Evolutionary conservation across 306 rosid species (phyloP), one percentile per base, ranked within the genome.

Genomic region (Quercus gilva): DNA sequence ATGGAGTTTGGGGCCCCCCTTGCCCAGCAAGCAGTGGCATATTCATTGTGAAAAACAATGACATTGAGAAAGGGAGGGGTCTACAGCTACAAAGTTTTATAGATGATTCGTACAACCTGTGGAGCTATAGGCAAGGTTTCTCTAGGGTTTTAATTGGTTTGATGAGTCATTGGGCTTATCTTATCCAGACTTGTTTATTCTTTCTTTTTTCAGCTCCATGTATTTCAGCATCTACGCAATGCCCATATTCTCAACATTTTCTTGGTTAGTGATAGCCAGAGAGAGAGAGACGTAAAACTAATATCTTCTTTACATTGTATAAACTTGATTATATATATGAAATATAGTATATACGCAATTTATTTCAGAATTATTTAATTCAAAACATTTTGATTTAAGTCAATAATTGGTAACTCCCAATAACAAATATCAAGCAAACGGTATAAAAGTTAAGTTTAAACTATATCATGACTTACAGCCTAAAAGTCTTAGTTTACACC

Each of bases 221-320:
- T 81, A 79, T 55, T 73, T 73, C 55, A 60, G 82, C 83, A 84
- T 74, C 84, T 81, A 75, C 45, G 45, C 11, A 41, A 41, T 41
- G 8, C 72, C 51, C 43, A 23, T 58, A 72, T 78, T 74, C 82
- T 82, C 41, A 76, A 74, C 73, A 21, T 61, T 71, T 29, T 71
- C 55, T 29, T 11, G 17, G 13, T 65, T 20, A 13, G 69, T 77
- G 29, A 78, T 68, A 76, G 74, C 71, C 61, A 7, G 18, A 52
- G 35, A 37, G 84, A 79, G 82, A 23, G 78, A 67, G 84, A 82
- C 71, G 76, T 85, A 63, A 49, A 79, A 65, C 88, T 85, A 85
- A 72, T 76, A 81, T 21, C 74, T 4, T 65, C 23, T 71, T 45
- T 71, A n/a, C 26, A 71, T n/a, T 28, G 6, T 15, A 56, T 70